Conservation (phyloP, 371 early-diverging fungal genomes). For the Mucor piriformis region DNA sequence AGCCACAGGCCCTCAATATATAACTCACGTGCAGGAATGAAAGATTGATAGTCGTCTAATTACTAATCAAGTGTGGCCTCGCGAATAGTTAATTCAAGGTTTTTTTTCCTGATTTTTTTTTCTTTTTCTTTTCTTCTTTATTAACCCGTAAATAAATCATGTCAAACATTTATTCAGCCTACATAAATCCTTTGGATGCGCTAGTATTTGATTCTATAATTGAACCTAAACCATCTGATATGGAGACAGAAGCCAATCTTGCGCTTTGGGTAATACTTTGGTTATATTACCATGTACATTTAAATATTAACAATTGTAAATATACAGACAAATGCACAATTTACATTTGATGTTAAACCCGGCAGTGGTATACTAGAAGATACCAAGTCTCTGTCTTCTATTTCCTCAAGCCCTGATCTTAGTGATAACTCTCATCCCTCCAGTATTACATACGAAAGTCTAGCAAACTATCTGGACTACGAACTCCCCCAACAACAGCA, state of each 20-base stretch:
- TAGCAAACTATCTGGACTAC: conserved; percentile 46
- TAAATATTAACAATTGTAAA: not conserved
- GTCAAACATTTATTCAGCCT: conserved; percentile 13
- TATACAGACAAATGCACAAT: conserved; percentile 60
- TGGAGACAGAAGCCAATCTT: conserved; percentile 17
- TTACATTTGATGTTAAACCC: conserved; percentile 60
- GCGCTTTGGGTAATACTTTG: conserved; percentile 15
- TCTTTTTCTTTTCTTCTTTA: conserved; percentile 3
- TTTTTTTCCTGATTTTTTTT: not conserved
- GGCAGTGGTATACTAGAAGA: conserved; percentile 45
- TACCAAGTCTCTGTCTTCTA: not conserved
- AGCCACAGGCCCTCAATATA: not conserved
- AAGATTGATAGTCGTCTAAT: not conserved
- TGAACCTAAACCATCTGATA: not conserved
- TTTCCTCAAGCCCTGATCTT: not conserved
- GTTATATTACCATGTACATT: not conserved
- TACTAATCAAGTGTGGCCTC: not conserved
- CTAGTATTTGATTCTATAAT: conserved; percentile 17
- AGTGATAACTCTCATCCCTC: conserved; percentile 3
- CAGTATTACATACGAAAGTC: conserved; percentile 37
- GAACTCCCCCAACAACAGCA: conserved; percentile 33
- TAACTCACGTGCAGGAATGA: not conserved
- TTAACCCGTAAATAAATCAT: conserved; percentile 4
- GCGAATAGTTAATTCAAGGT: not conserved
- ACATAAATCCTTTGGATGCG: conserved; percentile 6